Evolutionary conservation across 2,329 filamentous ascomycete species (phyloP).

Genomic region (Aspergillus viridinutans): DNA sequence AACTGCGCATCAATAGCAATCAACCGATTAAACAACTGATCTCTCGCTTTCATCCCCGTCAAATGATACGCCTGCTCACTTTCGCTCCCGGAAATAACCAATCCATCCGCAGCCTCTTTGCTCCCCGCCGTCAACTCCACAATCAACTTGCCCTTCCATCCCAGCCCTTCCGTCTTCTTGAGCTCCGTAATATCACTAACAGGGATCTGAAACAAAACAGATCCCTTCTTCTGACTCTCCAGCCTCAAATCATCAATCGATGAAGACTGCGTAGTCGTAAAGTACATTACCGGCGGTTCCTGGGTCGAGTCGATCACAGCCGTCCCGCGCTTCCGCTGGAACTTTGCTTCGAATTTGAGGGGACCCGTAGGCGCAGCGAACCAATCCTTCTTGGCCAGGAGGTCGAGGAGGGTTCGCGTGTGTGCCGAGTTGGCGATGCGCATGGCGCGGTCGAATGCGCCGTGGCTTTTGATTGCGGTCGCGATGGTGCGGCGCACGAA

Average conservation of each 20-base stretch:
- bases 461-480: conserved; percentile 65
- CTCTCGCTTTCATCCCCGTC: conserved; percentile 67
- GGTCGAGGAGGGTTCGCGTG: conserved; percentile 68
- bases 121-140: conserved; percentile 71
- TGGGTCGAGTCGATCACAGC: conserved; percentile 56
- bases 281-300: conserved; percentile 52
- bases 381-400: conserved; percentile 51
- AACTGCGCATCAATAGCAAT: conserved; percentile 74
- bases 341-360: conserved; percentile 70
- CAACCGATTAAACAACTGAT: conserved; percentile 77
- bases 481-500: conserved; percentile 68
- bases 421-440: conserved; percentile 59
- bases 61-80: conserved; percentile 54
- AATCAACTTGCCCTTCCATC: conserved; percentile 79
- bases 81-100: conserved; percentile 60
- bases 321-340: conserved; percentile 66
- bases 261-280: conserved; percentile 45
- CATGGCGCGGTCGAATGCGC: conserved; percentile 68
- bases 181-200: conserved; percentile 68
- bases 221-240: conserved; percentile 47
- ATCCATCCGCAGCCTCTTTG: conserved; percentile 68
- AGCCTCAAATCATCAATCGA: conserved; percentile 44
- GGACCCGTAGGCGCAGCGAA: conserved; percentile 56
- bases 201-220: conserved; percentile 65
- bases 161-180: conserved; percentile 74